Conservation (phyloP, 2,329 filamentous ascomycete species). For the Xylaria digitata region DNA sequence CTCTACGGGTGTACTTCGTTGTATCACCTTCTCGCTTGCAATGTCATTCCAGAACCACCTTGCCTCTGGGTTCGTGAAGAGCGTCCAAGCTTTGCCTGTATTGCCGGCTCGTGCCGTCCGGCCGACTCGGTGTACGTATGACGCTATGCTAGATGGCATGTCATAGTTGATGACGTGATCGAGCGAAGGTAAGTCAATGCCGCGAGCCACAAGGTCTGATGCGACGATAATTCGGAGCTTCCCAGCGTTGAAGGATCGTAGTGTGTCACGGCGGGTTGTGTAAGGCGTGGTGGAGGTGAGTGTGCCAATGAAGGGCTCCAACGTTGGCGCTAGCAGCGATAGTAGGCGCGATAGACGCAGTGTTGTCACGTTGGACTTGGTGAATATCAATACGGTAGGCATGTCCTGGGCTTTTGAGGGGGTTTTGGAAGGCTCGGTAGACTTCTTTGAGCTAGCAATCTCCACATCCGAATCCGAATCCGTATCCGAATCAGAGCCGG, state of each 20-base stretch:
- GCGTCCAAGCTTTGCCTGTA: constrained; percentile 82
- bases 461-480: constrained; percentile 42
- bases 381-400: constrained; percentile 79
- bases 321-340: constrained; percentile 69
- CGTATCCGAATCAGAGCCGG: constrained; percentile 52
- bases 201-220: constrained; percentile 92
- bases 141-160: constrained; percentile 80
- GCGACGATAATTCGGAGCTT: constrained; percentile 82
- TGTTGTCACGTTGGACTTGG: constrained; percentile 88
- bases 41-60: constrained; percentile 94
- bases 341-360: constrained; percentile 87
- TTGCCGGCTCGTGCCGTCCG: constrained; percentile 87
- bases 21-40: constrained; percentile 59
- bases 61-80: constrained; percentile 84
- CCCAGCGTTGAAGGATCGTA: constrained; percentile 72
- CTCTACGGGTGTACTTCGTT: constrained; percentile 59
- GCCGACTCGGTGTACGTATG: constrained; percentile 92
- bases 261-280: constrained; percentile 72
- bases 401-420: constrained; percentile 36
- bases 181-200: constrained; percentile 83
- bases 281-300: constrained; percentile 84
- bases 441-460: neutral
- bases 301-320: constrained; percentile 70
- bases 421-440: constrained; percentile 2
- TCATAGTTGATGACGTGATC: constrained; percentile 95